Base-by-base conservation (phyloP, 805 yeast species). In the Wickerhamomyces mucosus region DNA sequence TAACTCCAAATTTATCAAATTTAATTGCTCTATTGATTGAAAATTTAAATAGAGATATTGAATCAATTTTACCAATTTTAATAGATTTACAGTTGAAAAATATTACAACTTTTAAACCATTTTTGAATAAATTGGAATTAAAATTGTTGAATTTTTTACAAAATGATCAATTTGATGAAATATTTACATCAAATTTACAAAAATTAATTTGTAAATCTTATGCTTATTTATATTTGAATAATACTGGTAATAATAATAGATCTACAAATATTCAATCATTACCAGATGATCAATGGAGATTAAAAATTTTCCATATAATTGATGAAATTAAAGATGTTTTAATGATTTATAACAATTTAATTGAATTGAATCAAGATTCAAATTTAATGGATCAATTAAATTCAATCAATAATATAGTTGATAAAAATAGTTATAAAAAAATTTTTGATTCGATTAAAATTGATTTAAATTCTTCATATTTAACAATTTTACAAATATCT, bases 21-120 rank as follows among this genome's bases (percentile, higher is more conserved):
- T 71, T 80, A 26, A 70, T 84, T 36, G 55, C 69, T 13, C 52
- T 67, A 6, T 61, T 76, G 31, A 46, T 84, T 34, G 72, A 65
- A 3, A 48, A 63, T 18, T 59, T 63, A 7, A 55, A 56, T 14
- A 60, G 62, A 14, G 53, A 55, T 30, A 33, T 44, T 27, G 47
- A 15, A 36, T 43, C 50, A 17, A 50, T 61, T 17, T 46, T 71
- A 19, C 61, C 63, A 11, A 50, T 66, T 12, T 46, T 72, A 35
- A 56, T 58, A 37, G 58, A 52, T 20, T 48, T 78, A 17, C 58
- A 79, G 21, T 50, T 55, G 25, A 59, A 68, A 35, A 80, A 84
- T 46, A 69, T 94, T 2, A 81, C 92, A 2, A 79, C 94, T 2
- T 82, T 83, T 49, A 71, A 88, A 53, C 94, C 95, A 11, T 78